Evolutionary conservation across 192 early-diverging fungal species (phyloP).

Genomic region (Coemansia sp.): DNA sequence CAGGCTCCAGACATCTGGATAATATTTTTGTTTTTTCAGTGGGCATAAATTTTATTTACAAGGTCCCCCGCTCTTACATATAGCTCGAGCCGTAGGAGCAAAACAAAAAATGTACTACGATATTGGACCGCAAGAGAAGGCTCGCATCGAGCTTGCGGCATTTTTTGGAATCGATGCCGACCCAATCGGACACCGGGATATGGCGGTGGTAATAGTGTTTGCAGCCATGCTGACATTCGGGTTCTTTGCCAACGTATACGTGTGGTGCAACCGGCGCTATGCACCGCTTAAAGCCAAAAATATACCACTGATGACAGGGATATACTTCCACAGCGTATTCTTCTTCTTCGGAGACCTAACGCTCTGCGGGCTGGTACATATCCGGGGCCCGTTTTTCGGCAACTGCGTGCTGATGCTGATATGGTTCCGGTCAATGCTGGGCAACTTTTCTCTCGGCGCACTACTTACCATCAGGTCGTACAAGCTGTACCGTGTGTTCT

Average conservation of each 20-base stretch:
- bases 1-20: no score
- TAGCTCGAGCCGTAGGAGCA: no score
- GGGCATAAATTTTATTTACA: no score
- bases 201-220: conserved; percentile 25
- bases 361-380: conserved; percentile 47
- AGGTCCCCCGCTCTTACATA: no score
- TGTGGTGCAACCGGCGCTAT: conserved; percentile 45
- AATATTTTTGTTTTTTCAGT: no score
- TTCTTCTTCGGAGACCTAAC: conserved; percentile 51
- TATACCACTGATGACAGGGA: conserved; percentile 51
- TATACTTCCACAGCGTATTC: conserved; percentile 45
- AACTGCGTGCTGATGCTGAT: conserved; percentile 50
- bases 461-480: conserved; percentile 48
- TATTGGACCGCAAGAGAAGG: conserved; percentile 26
- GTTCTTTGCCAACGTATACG: conserved; percentile 40
- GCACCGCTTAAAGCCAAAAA: conserved; percentile 57
- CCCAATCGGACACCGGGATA: conserved; percentile 36
- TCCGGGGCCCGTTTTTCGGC: conserved; percentile 35
- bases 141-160: conserved; percentile 29
- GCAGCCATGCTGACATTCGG: conserved; percentile 22
- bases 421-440: conserved; percentile 52
- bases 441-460: conserved; percentile 45
- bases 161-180: conserved; percentile 38
- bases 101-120: conserved; percentile 37
- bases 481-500: conserved; percentile 50